These are phyloP conservation scores for Ichthyophonus hoferi DNA, from an alignment of 208 protist species.

Conservation along the genomic window DNA sequence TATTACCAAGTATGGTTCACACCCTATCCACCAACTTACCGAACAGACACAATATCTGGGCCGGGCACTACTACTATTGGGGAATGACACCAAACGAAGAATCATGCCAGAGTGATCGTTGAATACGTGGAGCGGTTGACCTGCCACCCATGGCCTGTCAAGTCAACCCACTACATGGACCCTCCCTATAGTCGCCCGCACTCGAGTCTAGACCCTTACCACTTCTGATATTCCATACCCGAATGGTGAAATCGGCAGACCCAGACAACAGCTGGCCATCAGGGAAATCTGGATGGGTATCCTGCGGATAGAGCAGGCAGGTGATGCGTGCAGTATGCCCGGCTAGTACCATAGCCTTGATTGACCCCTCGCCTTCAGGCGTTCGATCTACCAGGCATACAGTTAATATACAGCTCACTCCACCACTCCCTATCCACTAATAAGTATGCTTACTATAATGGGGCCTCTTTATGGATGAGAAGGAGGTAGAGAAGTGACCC, in stretches of 20 bases:
- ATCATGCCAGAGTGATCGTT: conserved; percentile 12
- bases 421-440: too few species aligned
- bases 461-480: too few species aligned
- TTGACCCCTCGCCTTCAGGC: too few species aligned
- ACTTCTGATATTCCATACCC: conserved; percentile 30
- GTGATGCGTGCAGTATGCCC: conserved; percentile 25
- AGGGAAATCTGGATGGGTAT: background rate
- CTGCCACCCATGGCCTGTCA: background rate
- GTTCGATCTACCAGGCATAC: too few species aligned
- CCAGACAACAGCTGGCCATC: conserved; percentile 29
- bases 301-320: conserved; percentile 20
- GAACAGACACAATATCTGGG: conserved; percentile 24
- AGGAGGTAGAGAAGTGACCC: too few species aligned
- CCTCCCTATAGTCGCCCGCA: too few species aligned
- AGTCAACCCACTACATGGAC: too few species aligned
- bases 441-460: too few species aligned
- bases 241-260: conserved; percentile 36
- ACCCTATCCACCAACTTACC: too few species aligned
- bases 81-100: conserved; percentile 11
- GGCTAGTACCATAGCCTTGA: background rate
- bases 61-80: background rate
- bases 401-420: too few species aligned
- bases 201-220: conserved; percentile 1
- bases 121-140: conserved; percentile 11
- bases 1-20: too few species aligned